A percentile compares a stretch with the other conserved stretches of the same genome.
Evolutionary conservation across 306 rosid species (phyloP).

Genomic region (Cucumis sativus): Cucumber_9930_V3 NC_026658.2:13755501-13756000

Average conservation of each 20-base stretch:
- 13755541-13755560: slow-evolving; percentile 26
- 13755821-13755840: slow-evolving; percentile 1
- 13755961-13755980: neutral
- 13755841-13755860: neutral
- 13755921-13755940: neutral
- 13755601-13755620: slow-evolving; percentile 53
- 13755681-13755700: slow-evolving; percentile 55
- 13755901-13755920: neutral
- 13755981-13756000: neutral
- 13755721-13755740: slow-evolving; percentile 66
- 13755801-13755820: neutral
- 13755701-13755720: slow-evolving; percentile 37
- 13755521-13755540: neutral
- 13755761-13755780: too few species aligned
- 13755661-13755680: slow-evolving; percentile 38
- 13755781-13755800: too few species aligned
- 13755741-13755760: slow-evolving; percentile 26
- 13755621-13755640: slow-evolving; percentile 45
- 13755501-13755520: too few species aligned
- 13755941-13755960: neutral
- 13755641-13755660: slow-evolving; percentile 39
- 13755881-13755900: neutral
- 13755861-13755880: neutral
- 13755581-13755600: slow-evolving; percentile 67
- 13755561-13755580: slow-evolving; percentile 54